A percentile compares a stretch with the other conserved stretches of the same genome.
These are phyloP conservation scores for Alnus glutinosa DNA, from an alignment of 306 rosid genomes.

Conservation along the genomic window DNA sequence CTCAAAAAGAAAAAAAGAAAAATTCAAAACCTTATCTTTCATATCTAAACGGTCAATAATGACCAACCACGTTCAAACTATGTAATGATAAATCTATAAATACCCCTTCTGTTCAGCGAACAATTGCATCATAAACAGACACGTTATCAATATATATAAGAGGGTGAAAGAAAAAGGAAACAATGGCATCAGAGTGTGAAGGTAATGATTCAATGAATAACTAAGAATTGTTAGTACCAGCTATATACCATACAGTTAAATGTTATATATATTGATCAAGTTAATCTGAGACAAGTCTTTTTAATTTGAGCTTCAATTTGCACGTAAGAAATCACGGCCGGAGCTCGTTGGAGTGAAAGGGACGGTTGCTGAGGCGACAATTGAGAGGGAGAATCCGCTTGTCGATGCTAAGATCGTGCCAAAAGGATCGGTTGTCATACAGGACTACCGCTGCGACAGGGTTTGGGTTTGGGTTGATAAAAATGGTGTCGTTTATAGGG, in stretches of 20 bases:
- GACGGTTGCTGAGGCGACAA: constrained; percentile 32
- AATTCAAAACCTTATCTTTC: too few relatives aligned
- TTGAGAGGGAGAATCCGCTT: constrained; percentile 46
- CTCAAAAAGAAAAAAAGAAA: too few relatives aligned
- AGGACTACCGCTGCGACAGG: constrained; percentile 40
- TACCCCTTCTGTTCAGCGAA: constrained; percentile 7
- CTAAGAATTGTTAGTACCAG: too few relatives aligned
- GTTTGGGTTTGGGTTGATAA: constrained; percentile 48
- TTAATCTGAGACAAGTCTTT: too few relatives aligned
- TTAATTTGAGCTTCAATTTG: neutral
- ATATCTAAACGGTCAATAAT: too few relatives aligned
- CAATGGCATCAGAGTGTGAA: constrained; percentile 20
- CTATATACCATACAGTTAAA: too few relatives aligned
- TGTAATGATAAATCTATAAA: constrained; percentile 3
- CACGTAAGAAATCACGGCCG: constrained; percentile 63
- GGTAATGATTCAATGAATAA: constrained; percentile 4
- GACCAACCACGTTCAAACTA: too few relatives aligned
- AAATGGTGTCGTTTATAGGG: constrained; percentile 27
- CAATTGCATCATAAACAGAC: neutral
- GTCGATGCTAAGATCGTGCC: constrained; percentile 33
- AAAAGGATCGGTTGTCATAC: constrained; percentile 14
- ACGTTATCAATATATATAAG: neutral
- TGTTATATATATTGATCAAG: too few relatives aligned
- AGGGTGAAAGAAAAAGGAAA: neutral
- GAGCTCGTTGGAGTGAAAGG: constrained; percentile 49